Conservation (phyloP, 2,329 filamentous ascomycete species). For the Diaporthe sp. region DNA sequence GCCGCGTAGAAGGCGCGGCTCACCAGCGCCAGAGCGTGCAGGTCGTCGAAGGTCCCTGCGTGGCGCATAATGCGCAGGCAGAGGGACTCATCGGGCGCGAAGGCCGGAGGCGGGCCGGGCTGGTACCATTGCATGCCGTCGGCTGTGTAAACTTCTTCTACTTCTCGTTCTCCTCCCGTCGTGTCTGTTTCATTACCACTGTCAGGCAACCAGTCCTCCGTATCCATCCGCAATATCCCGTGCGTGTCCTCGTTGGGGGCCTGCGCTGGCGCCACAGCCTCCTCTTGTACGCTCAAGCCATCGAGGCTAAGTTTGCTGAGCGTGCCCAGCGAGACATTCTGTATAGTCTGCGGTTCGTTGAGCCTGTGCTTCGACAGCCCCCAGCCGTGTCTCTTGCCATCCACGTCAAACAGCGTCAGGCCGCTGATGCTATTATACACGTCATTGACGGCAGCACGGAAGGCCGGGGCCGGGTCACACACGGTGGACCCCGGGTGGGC, state of each 20-base stretch:
- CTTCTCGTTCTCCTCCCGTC: neutral
- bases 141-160: neutral
- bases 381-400: constrained; percentile 64
- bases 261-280: neutral
- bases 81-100: constrained; percentile 48
- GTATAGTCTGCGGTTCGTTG: constrained; percentile 52
- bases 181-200: constrained; percentile 40
- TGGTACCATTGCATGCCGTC: neutral
- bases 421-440: constrained; percentile 66
- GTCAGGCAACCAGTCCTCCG: constrained; percentile 39
- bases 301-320: constrained; percentile 28
- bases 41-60: constrained; percentile 56
- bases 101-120: neutral
- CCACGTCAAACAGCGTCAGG: constrained; percentile 63
- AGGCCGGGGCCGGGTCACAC: constrained; percentile 64
- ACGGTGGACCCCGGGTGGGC: constrained; percentile 56
- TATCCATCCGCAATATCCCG: neutral
- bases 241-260: neutral
- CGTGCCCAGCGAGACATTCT: constrained; percentile 34
- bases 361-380: constrained; percentile 58
- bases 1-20: constrained; percentile 59
- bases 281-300: neutral
- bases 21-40: constrained; percentile 58
- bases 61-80: constrained; percentile 57
- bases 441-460: constrained; percentile 62